Base-by-base conservation (phyloP, 2,329 filamentous ascomycete species). In the Pseudocercospora musae region DNA sequence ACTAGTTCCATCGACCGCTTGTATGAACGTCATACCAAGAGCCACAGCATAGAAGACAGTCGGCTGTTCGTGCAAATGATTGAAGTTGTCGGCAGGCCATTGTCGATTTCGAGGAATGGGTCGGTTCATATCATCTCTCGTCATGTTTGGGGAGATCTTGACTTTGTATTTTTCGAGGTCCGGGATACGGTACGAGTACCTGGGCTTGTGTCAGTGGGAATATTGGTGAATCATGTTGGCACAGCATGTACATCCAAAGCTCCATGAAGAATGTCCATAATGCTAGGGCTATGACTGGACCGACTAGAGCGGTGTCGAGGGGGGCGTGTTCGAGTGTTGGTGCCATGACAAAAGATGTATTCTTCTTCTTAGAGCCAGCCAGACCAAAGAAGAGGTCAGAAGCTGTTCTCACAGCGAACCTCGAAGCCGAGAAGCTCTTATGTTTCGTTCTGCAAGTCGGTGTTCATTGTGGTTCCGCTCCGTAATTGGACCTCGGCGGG, bases 1-100 rank as follows among this genome's bases (percentile, higher is more conserved):
- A 31, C 77, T 76, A 48, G 59, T 66, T 58, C 49, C 68, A 62
- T 71, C 69, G 10, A 64, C 54, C 3, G 65, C 66, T n/a, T 69
- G 70, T 31, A 76, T 57, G 20, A 76, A 50, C 1, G 76, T 75
- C 37, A 81, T 64, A 1, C 73, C 72, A 6, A 80, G 69, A 1
- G 67, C 63, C 1, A 73, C 63, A 18, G 77, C 78, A 69, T 80
- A 81, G 71, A 81, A 81, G 46, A 77, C 74, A 0, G 67, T 69
- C 10, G 67, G 67, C 52, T 69, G 67, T 27, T 69, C 67, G 31
- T 67, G 65, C 15, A 69, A 48, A 44, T 69, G 67, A 23, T 63
- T 67, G 54, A 60, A 69, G 52, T 68, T 67, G 13, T 69, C 60
- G 4, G 65, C 65, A n/a, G 65, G 62, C 44, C 52, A 66, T 27